Percentiles rank a stretch among this genome's conserved stretches.
These are phyloP conservation scores for Botrytis aclada DNA, from an alignment of 2,329 filamentous ascomycete species.

Conservation along the genomic window DNA sequence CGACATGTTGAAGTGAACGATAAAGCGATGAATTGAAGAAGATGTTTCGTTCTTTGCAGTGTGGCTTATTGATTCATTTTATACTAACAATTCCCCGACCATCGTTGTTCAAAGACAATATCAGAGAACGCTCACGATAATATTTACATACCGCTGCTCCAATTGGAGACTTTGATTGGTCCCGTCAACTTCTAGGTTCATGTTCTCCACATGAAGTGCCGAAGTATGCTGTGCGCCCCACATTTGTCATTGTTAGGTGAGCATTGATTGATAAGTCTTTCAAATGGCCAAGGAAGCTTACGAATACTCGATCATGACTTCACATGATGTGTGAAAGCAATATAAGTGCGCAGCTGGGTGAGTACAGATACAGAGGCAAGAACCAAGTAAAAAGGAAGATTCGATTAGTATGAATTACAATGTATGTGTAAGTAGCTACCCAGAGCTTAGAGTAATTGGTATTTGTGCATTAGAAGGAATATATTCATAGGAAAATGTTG, in stretches of 20 bases:
- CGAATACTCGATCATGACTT: neutral
- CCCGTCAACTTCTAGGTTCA: neutral
- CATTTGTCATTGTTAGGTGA: constrained; percentile 8
- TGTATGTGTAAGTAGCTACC: neutral
- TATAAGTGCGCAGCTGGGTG: neutral
- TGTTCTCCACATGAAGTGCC: neutral
- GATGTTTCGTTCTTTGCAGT: neutral
- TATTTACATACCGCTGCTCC: neutral
- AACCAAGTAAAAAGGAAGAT: neutral
- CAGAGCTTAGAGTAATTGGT: neutral
- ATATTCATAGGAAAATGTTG: neutral
- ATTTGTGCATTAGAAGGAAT: neutral
- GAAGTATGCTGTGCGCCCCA: neutral
- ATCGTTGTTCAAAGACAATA: neutral
- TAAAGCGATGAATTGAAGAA: neutral
- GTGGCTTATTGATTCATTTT: neutral
- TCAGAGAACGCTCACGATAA: neutral
- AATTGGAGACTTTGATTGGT: neutral
- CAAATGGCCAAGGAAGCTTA: neutral
- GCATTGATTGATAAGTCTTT: constrained; percentile 7
- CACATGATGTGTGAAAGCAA: neutral
- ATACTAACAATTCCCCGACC: neutral
- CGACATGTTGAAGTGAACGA: neutral
- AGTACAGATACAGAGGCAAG: neutral
- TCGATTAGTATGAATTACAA: neutral